phyloP scores from a whole-genome alignment of 169 alveolate species.

The Eimeria tenella region DNA sequence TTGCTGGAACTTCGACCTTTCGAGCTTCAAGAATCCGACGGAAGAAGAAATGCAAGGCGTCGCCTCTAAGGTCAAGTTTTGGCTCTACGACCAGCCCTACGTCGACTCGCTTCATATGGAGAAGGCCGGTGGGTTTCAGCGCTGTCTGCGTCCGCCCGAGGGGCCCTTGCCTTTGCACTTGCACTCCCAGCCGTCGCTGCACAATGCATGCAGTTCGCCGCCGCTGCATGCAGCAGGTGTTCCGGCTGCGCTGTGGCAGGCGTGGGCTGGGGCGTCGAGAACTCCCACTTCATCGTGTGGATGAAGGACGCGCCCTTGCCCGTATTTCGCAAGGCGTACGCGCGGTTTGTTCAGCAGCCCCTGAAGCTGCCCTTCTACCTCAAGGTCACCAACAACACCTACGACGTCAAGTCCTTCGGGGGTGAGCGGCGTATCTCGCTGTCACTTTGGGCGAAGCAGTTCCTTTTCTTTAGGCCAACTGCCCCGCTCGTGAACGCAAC shows the following conservation, averaged over 20 bases:
- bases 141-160: neutral
- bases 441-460: too few relatives aligned
- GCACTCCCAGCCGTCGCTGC: neutral
- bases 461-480: too few relatives aligned
- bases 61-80: constrained; percentile 65
- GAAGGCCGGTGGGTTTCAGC: constrained; percentile 51
- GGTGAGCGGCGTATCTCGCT: too few relatives aligned
- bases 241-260: constrained; percentile 44
- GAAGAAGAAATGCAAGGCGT: constrained; percentile 43
- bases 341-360: constrained; percentile 74
- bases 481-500: too few relatives aligned
- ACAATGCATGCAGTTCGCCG: neutral
- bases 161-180: neutral
- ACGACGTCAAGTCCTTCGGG: constrained; percentile 79
- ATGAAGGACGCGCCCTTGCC: constrained; percentile 83
- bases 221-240: neutral
- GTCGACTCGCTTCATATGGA: constrained; percentile 74
- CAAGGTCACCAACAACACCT: constrained; percentile 56
- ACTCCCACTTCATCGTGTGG: constrained; percentile 86
- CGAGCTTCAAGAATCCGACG: constrained; percentile 79
- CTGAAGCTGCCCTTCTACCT: constrained; percentile 80
- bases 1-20: constrained; percentile 78
- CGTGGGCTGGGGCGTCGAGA: constrained; percentile 83
- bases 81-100: constrained; percentile 67
- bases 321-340: constrained; percentile 82